phyloP scores from a whole-genome alignment of 1,284 basidiomycete species.

The Trametes hirsuta region DNA sequence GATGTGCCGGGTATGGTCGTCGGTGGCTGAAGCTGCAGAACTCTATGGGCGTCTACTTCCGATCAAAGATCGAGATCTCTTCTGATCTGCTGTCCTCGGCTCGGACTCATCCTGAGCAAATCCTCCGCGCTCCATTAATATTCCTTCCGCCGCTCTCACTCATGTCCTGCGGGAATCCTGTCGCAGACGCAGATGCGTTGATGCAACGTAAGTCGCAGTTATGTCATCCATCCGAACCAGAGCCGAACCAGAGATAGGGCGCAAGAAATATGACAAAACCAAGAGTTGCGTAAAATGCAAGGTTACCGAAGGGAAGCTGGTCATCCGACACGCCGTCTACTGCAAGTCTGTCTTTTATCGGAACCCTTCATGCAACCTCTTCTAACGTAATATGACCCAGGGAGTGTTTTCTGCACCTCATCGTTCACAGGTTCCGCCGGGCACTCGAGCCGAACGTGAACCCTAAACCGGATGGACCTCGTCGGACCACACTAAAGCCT shows the following conservation, averaged over 20 bases:
- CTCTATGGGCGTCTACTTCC: conserved; percentile 2
- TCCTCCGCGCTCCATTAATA: background rate
- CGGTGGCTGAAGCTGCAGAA: conserved; percentile 9
- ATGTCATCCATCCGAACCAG: background rate
- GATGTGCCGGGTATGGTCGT: background rate
- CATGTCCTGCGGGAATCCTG: conserved; percentile 61
- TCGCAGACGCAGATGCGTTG: conserved; percentile 54
- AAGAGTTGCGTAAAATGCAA: conserved; percentile 75
- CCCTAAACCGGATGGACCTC: conserved; percentile 48
- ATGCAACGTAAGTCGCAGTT: conserved; percentile 59
- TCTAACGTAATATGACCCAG: conserved; percentile 38
- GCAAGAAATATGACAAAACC: conserved; percentile 65
- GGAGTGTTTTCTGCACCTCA: conserved; percentile 66
- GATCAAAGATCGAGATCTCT: conserved; percentile 14
- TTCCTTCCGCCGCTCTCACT: background rate
- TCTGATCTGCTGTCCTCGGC: background rate
- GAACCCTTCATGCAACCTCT: background rate
- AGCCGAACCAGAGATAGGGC: conserved; percentile 43
- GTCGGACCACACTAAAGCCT: conserved; percentile 60
- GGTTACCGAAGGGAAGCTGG: conserved; percentile 60
- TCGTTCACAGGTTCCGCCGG: conserved; percentile 66
- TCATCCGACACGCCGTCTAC: conserved; percentile 79
- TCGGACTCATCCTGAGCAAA: background rate
- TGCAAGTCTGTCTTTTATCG: conserved; percentile 63
- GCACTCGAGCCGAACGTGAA: conserved; percentile 69